phyloP scores from a whole-genome alignment of 1,139 yeast genomes.

The Kodamaea anthophila region DNA sequence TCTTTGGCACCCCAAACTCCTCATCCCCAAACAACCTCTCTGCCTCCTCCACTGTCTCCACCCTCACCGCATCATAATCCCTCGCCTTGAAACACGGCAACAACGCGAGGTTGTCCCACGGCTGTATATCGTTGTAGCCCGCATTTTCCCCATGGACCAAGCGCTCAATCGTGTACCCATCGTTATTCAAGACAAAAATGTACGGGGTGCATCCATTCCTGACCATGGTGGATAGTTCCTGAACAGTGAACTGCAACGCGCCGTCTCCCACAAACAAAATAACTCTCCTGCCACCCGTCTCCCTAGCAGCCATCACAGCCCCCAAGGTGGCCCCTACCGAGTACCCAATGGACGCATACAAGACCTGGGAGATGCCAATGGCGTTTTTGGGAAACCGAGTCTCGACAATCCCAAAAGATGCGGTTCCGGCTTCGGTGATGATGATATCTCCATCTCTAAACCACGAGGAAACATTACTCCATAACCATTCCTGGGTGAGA shows the following conservation, averaged over 20 bases:
- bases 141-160: conserved; percentile 75
- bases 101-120: conserved; percentile 69
- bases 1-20: conserved; percentile 53
- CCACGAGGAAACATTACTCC: conserved; percentile 30
- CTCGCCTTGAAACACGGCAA: conserved; percentile 70
- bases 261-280: conserved; percentile 86
- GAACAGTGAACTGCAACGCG: conserved; percentile 81
- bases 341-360: conserved; percentile 29
- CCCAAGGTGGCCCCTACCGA: conserved; percentile 27
- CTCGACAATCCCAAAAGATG: conserved; percentile 37
- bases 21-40: conserved; percentile 49
- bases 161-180: conserved; percentile 86
- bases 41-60: conserved; percentile 62
- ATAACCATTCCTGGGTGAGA: conserved; percentile 30
- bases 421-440: conserved; percentile 36
- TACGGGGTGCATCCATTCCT: conserved; percentile 72
- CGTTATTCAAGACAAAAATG: conserved; percentile 76
- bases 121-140: conserved; percentile 71
- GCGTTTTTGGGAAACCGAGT: conserved; percentile 30
- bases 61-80: conserved; percentile 48
- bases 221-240: conserved; percentile 79
- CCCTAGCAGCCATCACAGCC: conserved; percentile 43
- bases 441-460: conserved; percentile 32
- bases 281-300: conserved; percentile 64
- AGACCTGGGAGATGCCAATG: conserved; percentile 34